Base-by-base conservation (phyloP, 352 stramenopile genomes). In the Pythium grandisporangium region DNA sequence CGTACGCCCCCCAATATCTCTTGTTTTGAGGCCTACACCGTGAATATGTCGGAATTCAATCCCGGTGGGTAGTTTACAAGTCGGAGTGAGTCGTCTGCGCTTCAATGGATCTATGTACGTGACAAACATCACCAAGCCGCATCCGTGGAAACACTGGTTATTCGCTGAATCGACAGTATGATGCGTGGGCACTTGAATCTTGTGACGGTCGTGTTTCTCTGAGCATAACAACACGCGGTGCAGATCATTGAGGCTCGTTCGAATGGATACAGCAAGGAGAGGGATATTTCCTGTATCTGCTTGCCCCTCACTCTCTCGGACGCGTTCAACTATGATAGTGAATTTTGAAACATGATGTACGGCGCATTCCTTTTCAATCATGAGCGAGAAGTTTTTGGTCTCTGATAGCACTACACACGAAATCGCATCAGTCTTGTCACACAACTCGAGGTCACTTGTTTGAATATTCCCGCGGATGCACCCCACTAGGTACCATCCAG, bases 31-130 rank as follows among this genome's bases (percentile, higher is more conserved):
- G 1, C 38, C 51, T 13, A 58, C 22, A 22, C 51, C 51, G n/a
- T 36, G 38, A 2, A 58, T n/a, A 19, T 41, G 35, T 14, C 51
- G 44, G 21, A 49, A 49, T 5, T 53, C 39, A n/a, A 13, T 21
- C n/a, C 40, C 14, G 13, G 23, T 20, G n/a, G n/a, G n/a, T n/a
- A n/a, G n/a, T n/a, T n/a, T n/a, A n/a, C n/a, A n/a, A 11, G 5
- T 30, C 6, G n/a, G n/a, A 16, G 36, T 35, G 14, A 30, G 40
- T 3, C 22, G 16, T 20, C 41, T 27, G 16, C 52, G 39, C 25
- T 51, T 59, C 44, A 37, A 45, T 4, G 52, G 45, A 4, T 37
- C 41, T 19, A 60, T 55, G 6, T 54, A 29, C 1, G 45, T 60
- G 20, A 60, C 30, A 21, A 55, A 61, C 19, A 61, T 32, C 1